Evolutionary conservation across 345 rosid genomes (phyloP), one percentile per base, ranked within the genome.

Genomic region (Carallia pectinifolia): DNA sequence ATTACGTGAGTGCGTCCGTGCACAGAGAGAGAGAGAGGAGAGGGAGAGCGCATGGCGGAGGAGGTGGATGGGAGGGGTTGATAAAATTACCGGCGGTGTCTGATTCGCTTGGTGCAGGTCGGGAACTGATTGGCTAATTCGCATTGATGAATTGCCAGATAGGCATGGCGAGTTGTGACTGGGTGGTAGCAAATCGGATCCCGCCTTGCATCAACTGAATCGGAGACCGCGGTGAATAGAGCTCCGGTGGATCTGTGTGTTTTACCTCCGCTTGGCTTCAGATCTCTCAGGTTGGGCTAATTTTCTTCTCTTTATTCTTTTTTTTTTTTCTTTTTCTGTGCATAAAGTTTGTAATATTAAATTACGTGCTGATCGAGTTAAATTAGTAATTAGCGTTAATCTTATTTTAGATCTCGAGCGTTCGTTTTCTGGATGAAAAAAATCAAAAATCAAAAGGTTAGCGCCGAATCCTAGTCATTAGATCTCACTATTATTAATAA

Each of bases 21-120:
- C 1, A 19, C 23, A 7, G 44, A 44, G 38, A 33, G 61, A 62
- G 53, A 39, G 71, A 60, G 44, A 62, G 16, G 66, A 36, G 60
- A 18, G 55, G 12, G 52, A 6, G 52, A 15, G 36, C 1, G 38
- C 13, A 55, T 23, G 59, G 59, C 44, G 2, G 44, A 10, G 10
- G 44, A 2, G 44, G 44, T 38, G 6, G 40, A 1, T 53, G 68
- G 19, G n/a, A 6, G 68, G 1, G 13, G 47, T 29, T 54, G 71
- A 44, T 79, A 81, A 69, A 62, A 69, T 88, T 71, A 79, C 85
- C 86, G 88, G 86, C 89, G 90, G 90, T 68, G 83, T 90, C 96
- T 75, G 83, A 93, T 84, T 93, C 97, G 97, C 98, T 90, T 93
- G 98, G 93, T 93, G 96, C 97, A 93, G 93, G 90, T 90, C 97